A percentile compares a stretch with the other conserved stretches of the same genome.
Evolutionary conservation across 495 filamentous ascomycete species (phyloP).

Genomic region (Aspergillus olivimuriae): DNA sequence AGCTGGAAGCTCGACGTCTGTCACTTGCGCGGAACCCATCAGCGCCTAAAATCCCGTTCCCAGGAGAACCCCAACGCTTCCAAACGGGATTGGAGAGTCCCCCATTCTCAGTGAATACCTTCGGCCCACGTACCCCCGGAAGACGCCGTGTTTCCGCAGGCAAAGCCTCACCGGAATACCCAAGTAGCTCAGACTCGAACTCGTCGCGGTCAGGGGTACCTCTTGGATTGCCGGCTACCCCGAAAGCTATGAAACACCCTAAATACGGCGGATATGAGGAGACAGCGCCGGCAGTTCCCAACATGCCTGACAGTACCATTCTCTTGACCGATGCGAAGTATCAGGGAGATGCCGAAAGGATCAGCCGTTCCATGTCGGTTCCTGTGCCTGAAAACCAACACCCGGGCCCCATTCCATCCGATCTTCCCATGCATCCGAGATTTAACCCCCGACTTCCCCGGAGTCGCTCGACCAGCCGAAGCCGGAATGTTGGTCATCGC

Average conservation of each 20-base stretch:
- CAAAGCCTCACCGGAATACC: conserved; percentile 44
- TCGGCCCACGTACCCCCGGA: conserved; percentile 37
- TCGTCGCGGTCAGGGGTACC: conserved; percentile 35
- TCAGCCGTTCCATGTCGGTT: conserved; percentile 67
- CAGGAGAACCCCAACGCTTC: conserved; percentile 49
- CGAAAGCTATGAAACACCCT: conserved; percentile 75
- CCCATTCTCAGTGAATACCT: conserved; percentile 29
- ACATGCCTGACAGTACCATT: conserved; percentile 50
- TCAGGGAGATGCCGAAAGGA: conserved; percentile 48
- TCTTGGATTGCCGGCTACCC: conserved; percentile 74
- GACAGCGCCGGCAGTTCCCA: conserved; percentile 57
- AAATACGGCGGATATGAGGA: conserved; percentile 55
- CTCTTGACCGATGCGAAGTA: conserved; percentile 60
- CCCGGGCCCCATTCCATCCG: conserved; percentile 33
- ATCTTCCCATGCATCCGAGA: conserved; percentile 50
- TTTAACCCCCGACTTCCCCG: conserved; percentile 49
- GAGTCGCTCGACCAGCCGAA: conserved; percentile 40
- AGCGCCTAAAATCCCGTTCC: conserved; percentile 72
- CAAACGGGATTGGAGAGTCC: conserved; percentile 31
- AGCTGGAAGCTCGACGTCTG: conserved; percentile 78
- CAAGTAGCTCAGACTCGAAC: conserved; percentile 37
- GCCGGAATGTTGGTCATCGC: conserved; percentile 32
- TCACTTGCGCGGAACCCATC: conserved; percentile 75
- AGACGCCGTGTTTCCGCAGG: conserved; percentile 23
- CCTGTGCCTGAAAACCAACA: conserved; percentile 55